phyloP scores from a whole-genome alignment of 306 rosid species.

The Sicyos baderoa region DNA sequence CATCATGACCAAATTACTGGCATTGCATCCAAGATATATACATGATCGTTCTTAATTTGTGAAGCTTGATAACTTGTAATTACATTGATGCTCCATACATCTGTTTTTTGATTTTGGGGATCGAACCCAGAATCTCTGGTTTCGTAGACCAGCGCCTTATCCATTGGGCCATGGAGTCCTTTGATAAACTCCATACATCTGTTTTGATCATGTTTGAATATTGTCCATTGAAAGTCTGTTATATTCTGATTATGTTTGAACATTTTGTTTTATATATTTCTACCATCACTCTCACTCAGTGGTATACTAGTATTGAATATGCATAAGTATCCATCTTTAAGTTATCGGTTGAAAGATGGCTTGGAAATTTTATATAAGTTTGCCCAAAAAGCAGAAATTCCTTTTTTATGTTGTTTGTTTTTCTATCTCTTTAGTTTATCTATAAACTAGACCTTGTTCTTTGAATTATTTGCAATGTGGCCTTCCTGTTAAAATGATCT shows the following conservation, averaged over 20 bases:
- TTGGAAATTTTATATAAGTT: not conserved
- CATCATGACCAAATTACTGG: not conserved
- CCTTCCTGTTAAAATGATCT: not conserved
- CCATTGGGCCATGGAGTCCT: slow-evolving; percentile 55
- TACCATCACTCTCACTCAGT: not conserved
- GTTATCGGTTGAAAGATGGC: not conserved
- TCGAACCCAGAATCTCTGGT: slow-evolving; percentile 93
- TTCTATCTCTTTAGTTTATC: not conserved
- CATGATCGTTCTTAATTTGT: not conserved
- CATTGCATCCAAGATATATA: not conserved
- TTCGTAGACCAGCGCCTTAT: slow-evolving; percentile 97
- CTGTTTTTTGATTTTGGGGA: slow-evolving; percentile 37
- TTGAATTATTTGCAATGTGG: not conserved
- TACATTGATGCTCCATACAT: not conserved
- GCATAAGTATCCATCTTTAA: not conserved
- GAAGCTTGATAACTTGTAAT: not conserved
- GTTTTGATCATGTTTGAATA: not conserved
- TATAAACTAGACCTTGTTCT: slow-evolving; percentile 2
- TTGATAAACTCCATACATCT: not conserved
- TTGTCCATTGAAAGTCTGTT: not conserved
- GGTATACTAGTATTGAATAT: not conserved
- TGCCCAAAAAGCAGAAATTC: not conserved
- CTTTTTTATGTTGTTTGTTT: not conserved
- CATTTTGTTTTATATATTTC: not conserved
- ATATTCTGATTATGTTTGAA: not conserved